Conservation (phyloP, 2,329 filamentous ascomycete species). For the Plectosphaerella plurivora region DNA sequence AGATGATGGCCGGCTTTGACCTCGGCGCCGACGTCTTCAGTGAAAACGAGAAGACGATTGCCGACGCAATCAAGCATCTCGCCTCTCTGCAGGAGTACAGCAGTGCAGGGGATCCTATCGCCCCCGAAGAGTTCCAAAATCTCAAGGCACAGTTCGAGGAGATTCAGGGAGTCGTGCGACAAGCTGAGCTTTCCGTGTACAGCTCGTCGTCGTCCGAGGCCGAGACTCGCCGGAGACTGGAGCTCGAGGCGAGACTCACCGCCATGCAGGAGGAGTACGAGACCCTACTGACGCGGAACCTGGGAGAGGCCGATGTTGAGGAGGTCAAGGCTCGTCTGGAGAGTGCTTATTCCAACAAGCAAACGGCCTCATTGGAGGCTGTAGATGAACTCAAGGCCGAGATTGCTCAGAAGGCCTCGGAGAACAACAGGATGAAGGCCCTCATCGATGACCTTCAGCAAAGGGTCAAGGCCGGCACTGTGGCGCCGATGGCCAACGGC, state of each 20-base stretch:
- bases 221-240: conserved; percentile 64
- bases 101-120: conserved; percentile 71
- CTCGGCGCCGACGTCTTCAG: conserved; percentile 90
- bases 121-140: conserved; percentile 74
- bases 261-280: conserved; percentile 80
- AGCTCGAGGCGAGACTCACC: conserved; percentile 72
- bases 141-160: conserved; percentile 78
- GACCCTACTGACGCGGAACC: conserved; percentile 71
- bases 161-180: conserved; percentile 86
- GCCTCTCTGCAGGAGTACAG: conserved; percentile 75
- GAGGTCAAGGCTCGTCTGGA: conserved; percentile 79
- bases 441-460: conserved; percentile 77
- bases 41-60: conserved; percentile 82
- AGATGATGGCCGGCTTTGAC: conserved; percentile 99
- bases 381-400: conserved; percentile 75
- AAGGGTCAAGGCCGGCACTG: conserved; percentile 59
- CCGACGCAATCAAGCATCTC: conserved; percentile 77
- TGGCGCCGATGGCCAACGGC: conserved; percentile 65
- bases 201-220: conserved; percentile 61
- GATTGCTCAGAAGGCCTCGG: conserved; percentile 70
- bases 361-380: conserved; percentile 68
- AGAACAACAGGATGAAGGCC: conserved; percentile 75
- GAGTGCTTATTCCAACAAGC: conserved; percentile 70
- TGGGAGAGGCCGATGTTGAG: conserved; percentile 73
- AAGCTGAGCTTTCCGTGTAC: conserved; percentile 83